Percentiles rank a stretch among this genome's conserved stretches.
Conservation (phyloP, 495 filamentous ascomycete genomes). For the Cercophora samala region DNA sequence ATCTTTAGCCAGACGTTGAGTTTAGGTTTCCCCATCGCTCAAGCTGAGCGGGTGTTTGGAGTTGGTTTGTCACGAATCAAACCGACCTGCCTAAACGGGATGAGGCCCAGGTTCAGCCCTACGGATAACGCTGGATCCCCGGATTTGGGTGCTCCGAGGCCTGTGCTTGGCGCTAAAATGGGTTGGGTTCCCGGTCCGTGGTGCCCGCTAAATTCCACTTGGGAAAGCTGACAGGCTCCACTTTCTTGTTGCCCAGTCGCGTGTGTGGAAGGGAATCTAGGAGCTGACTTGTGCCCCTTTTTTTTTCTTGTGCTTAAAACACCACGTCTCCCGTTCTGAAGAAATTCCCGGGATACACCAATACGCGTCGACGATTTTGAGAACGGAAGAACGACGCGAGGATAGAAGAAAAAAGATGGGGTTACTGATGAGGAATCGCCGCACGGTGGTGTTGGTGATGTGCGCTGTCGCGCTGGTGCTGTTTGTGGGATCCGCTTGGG, state of each 20-base stretch:
- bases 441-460: neutral
- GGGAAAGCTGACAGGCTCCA: neutral
- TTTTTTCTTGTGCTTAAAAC: neutral
- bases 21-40: neutral
- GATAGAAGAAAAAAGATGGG: neutral
- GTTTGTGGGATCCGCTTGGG: neutral
- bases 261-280: neutral
- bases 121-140: neutral
- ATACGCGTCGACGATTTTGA: no score
- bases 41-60: neutral
- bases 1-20: neutral
- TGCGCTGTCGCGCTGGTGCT: neutral
- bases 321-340: neutral
- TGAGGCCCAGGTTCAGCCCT: conserved; percentile 17
- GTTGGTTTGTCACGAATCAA: neutral
- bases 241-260: neutral
- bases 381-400: no score
- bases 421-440: neutral
- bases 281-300: neutral
- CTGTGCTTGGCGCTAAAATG: neutral
- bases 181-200: neutral
- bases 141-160: neutral
- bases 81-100: neutral
- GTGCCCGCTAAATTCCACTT: neutral
- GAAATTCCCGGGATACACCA: no score